A percentile compares a stretch with the other conserved stretches of the same genome.
These are phyloP conservation scores for Ganoderma boninense DNA, from an alignment of 1,284 basidiomycete genomes.

Conservation along the genomic window DNA sequence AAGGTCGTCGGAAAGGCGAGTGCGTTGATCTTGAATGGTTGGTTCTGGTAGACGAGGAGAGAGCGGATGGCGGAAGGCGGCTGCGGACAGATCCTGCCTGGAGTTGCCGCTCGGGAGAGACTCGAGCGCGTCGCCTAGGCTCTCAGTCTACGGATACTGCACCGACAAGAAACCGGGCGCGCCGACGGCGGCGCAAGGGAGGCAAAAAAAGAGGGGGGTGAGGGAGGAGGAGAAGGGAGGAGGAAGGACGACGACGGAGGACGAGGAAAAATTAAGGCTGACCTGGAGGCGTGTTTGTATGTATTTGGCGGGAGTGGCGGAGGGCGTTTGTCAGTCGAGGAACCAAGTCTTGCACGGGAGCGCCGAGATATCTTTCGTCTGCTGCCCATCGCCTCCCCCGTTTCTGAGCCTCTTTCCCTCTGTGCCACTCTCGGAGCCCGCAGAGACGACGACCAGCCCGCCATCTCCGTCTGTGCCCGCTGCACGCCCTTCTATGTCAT, in stretches of 20 bases:
- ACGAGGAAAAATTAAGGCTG: too few relatives aligned
- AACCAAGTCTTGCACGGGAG: neutral
- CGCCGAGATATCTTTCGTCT: constrained; percentile 18
- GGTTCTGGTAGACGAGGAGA: neutral
- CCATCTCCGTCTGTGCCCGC: constrained; percentile 1
- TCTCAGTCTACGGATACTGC: too few relatives aligned
- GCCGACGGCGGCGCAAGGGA: neutral
- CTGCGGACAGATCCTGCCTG: neutral
- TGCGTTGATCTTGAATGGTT: neutral
- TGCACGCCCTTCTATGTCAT: constrained; percentile 39
- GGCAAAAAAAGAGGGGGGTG: too few relatives aligned
- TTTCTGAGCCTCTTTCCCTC: neutral
- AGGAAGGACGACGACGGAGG: too few relatives aligned
- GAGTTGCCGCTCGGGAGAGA: neutral
- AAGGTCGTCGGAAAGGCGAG: neutral
- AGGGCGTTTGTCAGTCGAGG: constrained; percentile 21
- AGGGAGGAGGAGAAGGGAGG: too few relatives aligned
- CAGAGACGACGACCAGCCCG: neutral
- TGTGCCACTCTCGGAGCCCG: neutral
- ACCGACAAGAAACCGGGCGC: neutral
- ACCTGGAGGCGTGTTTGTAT: too few relatives aligned
- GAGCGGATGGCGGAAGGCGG: neutral
- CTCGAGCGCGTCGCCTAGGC: neutral
- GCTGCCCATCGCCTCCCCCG: neutral
- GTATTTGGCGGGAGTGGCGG: constrained; percentile 14